Conservation (phyloP, 2,329 filamentous ascomycete species). For the Fusarium multiceps region DNA sequence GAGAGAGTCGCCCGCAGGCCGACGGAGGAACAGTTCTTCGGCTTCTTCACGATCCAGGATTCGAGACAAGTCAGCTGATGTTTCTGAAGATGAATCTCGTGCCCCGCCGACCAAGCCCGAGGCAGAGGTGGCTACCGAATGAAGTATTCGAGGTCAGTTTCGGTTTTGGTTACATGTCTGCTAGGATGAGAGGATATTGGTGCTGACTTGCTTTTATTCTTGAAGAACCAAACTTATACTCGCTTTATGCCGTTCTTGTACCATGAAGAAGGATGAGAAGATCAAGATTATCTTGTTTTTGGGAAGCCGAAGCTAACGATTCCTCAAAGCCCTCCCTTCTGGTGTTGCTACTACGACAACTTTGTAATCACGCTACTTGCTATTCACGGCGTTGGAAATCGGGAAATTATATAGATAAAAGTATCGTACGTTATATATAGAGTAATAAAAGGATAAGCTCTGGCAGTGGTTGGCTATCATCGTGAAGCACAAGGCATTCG, state of each 20-base stretch:
- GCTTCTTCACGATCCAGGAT: slow-evolving; percentile 62
- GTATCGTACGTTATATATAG: slow-evolving; percentile 1
- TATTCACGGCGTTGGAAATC: slow-evolving; percentile 11
- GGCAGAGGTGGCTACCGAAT: slow-evolving; percentile 22
- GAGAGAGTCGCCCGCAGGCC: slow-evolving; percentile 40
- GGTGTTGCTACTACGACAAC: background rate
- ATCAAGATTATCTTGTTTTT: slow-evolving; percentile 12
- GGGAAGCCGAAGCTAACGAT: slow-evolving; percentile 33
- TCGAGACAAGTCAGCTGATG: slow-evolving; percentile 68
- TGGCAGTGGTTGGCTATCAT: background rate
- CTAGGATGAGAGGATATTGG: background rate
- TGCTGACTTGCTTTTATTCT: slow-evolving; percentile 15
- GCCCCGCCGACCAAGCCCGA: slow-evolving; percentile 35
- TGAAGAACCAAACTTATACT: slow-evolving; percentile 4
- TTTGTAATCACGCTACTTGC: slow-evolving; percentile 10
- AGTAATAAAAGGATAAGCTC: background rate
- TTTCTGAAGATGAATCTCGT: slow-evolving; percentile 53
- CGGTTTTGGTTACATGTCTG: background rate
- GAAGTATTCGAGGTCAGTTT: slow-evolving; percentile 43
- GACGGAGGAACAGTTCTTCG: slow-evolving; percentile 64
- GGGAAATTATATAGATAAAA: slow-evolving; percentile 4
- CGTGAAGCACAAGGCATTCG: background rate
- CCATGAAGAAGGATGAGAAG: slow-evolving; percentile 29
- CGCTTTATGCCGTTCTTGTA: slow-evolving; percentile 4
- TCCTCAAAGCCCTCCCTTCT: slow-evolving; percentile 14